Conservation (phyloP, 129 eudicot genomes). For the Flaveria linearis region DNA sequence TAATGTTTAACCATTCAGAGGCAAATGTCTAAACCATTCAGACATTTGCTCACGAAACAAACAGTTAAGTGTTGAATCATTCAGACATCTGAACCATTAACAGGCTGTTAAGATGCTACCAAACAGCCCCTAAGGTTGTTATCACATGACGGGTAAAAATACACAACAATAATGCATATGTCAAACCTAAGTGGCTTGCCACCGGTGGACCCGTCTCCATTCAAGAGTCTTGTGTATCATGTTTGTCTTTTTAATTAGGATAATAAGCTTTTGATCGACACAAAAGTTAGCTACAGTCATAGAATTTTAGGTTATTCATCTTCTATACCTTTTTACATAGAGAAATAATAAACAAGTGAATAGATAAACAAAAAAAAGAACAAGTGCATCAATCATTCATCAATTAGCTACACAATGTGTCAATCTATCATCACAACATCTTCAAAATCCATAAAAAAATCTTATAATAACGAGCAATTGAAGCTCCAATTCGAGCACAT, state of each 20-base stretch:
- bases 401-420: conserved; percentile 3
- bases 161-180: no score
- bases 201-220: no score
- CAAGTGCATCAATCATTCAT: not conserved
- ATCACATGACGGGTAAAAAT: no score
- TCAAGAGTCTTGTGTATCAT: no score
- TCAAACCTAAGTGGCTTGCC: no score
- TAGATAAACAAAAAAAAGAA: not conserved
- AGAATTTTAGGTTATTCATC: conserved; percentile 1
- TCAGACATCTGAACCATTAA: no score
- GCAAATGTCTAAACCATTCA: no score
- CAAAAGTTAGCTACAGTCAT: conserved; percentile 3
- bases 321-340: conserved; percentile 10
- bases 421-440: not conserved
- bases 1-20: no score
- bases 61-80: no score
- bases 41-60: no score
- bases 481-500: not conserved
- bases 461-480: not conserved
- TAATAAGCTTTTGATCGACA: not conserved
- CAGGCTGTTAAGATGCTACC: no score
- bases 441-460: not conserved
- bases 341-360: not conserved
- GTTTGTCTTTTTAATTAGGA: not conserved
- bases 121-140: no score